Evolutionary conservation across 805 yeast species (phyloP).

Genomic region (Candida vartiovaarae): DNA sequence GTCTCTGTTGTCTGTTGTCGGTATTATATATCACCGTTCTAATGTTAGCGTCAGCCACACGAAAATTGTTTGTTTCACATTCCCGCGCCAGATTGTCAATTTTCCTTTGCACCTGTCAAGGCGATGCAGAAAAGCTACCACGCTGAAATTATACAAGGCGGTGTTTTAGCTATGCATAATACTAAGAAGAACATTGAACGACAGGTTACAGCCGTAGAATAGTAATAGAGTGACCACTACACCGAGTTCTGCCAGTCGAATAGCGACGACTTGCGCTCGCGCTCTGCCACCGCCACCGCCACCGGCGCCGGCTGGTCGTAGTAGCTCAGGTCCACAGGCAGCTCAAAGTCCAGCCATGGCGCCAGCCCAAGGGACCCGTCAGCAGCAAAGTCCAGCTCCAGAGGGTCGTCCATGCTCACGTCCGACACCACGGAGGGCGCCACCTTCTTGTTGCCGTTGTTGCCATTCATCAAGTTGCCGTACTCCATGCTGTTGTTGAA

Average conservation of each 20-base stretch:
- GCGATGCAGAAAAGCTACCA: too few species aligned
- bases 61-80: too few species aligned
- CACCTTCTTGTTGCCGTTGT: background rate
- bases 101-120: too few species aligned
- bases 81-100: too few species aligned
- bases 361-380: slow-evolving; percentile 78
- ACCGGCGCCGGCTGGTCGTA: background rate
- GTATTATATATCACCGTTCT: too few species aligned
- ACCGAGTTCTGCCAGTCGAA: slow-evolving; percentile 22
- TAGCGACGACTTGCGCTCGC: slow-evolving; percentile 8
- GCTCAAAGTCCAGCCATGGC: slow-evolving; percentile 46
- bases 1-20: too few species aligned
- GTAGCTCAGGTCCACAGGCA: slow-evolving; percentile 10
- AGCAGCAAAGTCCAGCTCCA: slow-evolving; percentile 58
- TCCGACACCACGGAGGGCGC: slow-evolving; percentile 1
- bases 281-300: background rate
- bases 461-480: background rate
- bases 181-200: too few species aligned
- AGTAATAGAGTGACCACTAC: background rate
- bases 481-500: slow-evolving; percentile 6
- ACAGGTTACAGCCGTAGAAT: too few species aligned
- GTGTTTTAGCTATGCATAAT: too few species aligned
- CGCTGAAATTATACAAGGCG: too few species aligned
- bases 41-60: too few species aligned
- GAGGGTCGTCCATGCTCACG: slow-evolving; percentile 11